Evolutionary conservation across 2,329 filamentous ascomycete genomes (phyloP).

Genomic region (Pestalotiopsis sp.): DNA sequence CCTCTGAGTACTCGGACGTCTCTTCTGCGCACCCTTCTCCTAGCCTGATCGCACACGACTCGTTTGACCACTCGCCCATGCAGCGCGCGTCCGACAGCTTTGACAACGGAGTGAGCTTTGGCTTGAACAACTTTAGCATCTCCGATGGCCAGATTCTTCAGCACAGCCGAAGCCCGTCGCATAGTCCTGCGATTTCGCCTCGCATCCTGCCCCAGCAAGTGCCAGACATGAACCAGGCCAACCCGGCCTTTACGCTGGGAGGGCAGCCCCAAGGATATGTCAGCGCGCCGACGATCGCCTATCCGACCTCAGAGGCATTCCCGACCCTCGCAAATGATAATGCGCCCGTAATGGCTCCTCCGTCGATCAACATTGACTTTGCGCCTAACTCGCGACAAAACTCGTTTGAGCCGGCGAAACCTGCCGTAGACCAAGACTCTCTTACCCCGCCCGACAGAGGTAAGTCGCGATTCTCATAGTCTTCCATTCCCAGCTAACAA

Average conservation of each 20-base stretch:
- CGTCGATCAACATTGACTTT: constrained; percentile 92
- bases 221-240: constrained; percentile 53
- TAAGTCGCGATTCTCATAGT: constrained; percentile 33
- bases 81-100: constrained; percentile 74
- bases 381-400: constrained; percentile 73
- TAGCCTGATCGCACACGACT: constrained; percentile 76
- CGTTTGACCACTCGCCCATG: constrained; percentile 85
- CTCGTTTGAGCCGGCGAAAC: constrained; percentile 68
- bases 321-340: constrained; percentile 50
- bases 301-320: constrained; percentile 53
- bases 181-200: constrained; percentile 69
- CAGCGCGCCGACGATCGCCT: constrained; percentile 45
- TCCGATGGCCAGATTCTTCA: constrained; percentile 71
- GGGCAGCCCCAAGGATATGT: constrained; percentile 41
- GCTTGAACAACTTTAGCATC: constrained; percentile 79
- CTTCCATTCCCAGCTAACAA: neutral
- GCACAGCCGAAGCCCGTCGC: constrained; percentile 80
- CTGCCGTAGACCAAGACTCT: constrained; percentile 73
- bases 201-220: constrained; percentile 61
- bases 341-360: constrained; percentile 81
- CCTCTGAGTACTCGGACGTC: constrained; percentile 92
- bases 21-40: constrained; percentile 86
- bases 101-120: constrained; percentile 73
- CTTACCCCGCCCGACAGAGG: constrained; percentile 79
- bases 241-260: constrained; percentile 48